Conservation (phyloP, 371 early-diverging fungal genomes). For the Gilbertella persicaria region DNA sequence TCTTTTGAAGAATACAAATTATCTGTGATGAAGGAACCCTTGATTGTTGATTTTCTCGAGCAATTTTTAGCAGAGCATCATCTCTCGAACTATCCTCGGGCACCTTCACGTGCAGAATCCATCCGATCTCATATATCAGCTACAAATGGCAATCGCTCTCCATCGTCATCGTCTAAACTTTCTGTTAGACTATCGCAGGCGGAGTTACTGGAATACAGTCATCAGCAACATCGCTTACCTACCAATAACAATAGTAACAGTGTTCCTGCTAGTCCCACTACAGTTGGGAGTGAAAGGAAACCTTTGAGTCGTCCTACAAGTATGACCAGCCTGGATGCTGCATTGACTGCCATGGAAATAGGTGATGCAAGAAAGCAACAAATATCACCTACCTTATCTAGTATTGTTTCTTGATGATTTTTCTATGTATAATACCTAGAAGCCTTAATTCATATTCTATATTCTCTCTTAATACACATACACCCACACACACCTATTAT, state of each 20-base stretch:
- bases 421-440: not conserved
- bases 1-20: constrained; percentile 77
- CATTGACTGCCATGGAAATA: constrained; percentile 12
- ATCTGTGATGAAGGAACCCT: constrained; percentile 80
- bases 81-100: not conserved
- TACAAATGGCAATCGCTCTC: constrained; percentile 19
- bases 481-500: too few relatives aligned
- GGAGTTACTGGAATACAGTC: constrained; percentile 38
- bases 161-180: constrained; percentile 26
- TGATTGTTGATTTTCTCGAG: constrained; percentile 77
- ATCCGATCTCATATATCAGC: constrained; percentile 39
- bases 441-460: not conserved
- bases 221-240: constrained; percentile 16
- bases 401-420: not conserved
- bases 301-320: constrained; percentile 21
- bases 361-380: not conserved
- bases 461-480: not conserved
- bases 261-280: constrained; percentile 10
- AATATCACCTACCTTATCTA: not conserved
- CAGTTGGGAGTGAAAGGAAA: not conserved
- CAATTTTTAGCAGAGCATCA: constrained; percentile 67
- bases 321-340: constrained; percentile 29
- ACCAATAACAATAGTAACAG: constrained; percentile 9
- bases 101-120: constrained; percentile 51
- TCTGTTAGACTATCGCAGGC: constrained; percentile 43